phyloP scores from a whole-genome alignment of 1,284 basidiomycete species.

The Melampsora americana region DNA sequence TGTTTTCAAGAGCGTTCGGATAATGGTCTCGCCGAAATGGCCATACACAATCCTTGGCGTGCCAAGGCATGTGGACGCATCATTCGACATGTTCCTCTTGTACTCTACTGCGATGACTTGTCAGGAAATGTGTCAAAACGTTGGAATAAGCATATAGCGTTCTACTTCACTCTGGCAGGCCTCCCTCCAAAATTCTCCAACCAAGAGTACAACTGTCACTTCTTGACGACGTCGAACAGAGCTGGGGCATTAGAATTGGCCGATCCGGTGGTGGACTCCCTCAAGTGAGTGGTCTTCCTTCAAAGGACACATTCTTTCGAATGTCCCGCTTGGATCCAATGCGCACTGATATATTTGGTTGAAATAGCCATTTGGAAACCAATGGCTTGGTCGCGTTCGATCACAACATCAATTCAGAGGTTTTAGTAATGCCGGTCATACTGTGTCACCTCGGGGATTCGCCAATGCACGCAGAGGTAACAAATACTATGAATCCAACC shows the following conservation, averaged over 20 bases:
- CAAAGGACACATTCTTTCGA: too few species aligned
- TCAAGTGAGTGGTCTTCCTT: not conserved
- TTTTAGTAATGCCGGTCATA: not conserved
- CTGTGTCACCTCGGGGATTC: slow-evolving; percentile 5
- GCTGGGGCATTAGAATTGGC: slow-evolving; percentile 15
- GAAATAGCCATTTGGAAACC: not conserved
- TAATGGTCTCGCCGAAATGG: too few species aligned
- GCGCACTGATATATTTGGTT: too few species aligned
- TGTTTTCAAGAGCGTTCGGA: too few species aligned
- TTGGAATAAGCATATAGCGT: not conserved
- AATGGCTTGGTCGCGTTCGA: not conserved
- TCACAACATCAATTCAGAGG: not conserved
- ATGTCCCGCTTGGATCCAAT: too few species aligned
- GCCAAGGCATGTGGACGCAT: too few species aligned
- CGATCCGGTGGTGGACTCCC: not conserved
- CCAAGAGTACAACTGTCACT: slow-evolving; percentile 24
- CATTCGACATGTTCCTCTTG: too few species aligned
- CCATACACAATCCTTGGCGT: too few species aligned
- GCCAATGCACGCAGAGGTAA: slow-evolving; percentile 6
- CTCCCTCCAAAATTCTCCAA: slow-evolving; percentile 1
- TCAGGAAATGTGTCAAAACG: not conserved
- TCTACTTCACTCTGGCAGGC: slow-evolving; percentile 9
- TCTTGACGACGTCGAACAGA: slow-evolving; percentile 13
- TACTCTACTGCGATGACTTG: too few species aligned
- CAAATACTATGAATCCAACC: not conserved